These are phyloP conservation scores for Ophiocordyceps camponoti-rufipedis DNA, from an alignment of 2,329 filamentous ascomycete genomes.

Conservation along the genomic window DNA sequence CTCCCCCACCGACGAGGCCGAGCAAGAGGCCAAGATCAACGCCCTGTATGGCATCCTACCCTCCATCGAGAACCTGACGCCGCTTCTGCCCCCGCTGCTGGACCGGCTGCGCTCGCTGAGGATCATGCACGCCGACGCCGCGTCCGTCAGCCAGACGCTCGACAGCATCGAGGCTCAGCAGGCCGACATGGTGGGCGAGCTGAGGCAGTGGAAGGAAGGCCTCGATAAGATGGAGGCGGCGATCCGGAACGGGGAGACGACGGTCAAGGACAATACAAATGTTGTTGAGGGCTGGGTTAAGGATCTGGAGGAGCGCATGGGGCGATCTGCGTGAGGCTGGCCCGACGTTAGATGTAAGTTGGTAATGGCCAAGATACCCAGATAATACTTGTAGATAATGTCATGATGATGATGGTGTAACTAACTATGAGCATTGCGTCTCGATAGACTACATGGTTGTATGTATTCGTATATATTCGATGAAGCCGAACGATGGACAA, in stretches of 20 bases:
- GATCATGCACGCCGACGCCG: constrained; percentile 73
- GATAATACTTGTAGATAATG: no score
- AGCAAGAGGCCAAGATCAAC: constrained; percentile 75
- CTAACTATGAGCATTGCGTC: no score
- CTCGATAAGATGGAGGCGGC: constrained; percentile 61
- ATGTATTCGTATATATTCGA: no score
- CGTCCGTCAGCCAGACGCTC: constrained; percentile 59
- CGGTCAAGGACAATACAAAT: constrained; percentile 63
- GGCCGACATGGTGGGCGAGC: constrained; percentile 63
- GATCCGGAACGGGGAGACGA: constrained; percentile 49
- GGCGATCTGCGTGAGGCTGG: constrained; percentile 26
- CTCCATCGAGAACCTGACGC: constrained; percentile 72
- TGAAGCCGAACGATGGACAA: no score
- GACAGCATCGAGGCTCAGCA: constrained; percentile 64
- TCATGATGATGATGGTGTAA: no score
- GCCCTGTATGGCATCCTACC: constrained; percentile 77
- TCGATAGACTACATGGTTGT: no score
- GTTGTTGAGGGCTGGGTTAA: constrained; percentile 82
- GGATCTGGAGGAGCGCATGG: constrained; percentile 63
- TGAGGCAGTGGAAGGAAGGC: constrained; percentile 72
- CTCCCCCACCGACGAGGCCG: constrained; percentile 31
- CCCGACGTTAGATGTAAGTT: not conserved
- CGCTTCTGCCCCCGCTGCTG: constrained; percentile 67
- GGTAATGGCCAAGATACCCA: constrained; percentile 4
- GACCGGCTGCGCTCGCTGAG: constrained; percentile 72